Conservation (phyloP, 1,139 yeast species). For the Kluyveromyces marxianus region DNA sequence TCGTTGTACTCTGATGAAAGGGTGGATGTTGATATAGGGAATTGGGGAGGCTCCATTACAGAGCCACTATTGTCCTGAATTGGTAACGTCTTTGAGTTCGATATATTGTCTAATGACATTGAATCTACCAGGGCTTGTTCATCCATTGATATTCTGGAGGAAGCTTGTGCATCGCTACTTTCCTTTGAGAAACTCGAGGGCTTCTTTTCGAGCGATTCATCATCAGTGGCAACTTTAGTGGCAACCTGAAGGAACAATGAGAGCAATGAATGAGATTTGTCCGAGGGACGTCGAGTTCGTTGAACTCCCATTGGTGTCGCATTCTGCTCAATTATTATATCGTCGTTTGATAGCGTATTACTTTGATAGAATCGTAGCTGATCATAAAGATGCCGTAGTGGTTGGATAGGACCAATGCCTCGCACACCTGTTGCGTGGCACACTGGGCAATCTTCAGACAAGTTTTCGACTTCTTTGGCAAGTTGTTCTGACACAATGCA, state of each 20-base stretch:
- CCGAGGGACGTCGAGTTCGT: constrained; percentile 9
- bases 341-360: not conserved
- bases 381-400: constrained; percentile 44
- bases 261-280: constrained; percentile 13
- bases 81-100: constrained; percentile 22
- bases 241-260: constrained; percentile 28
- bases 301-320: not conserved
- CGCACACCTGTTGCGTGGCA: constrained; percentile 36
- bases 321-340: not conserved
- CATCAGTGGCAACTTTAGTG: constrained; percentile 11
- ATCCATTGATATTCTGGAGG: not conserved
- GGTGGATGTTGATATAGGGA: constrained; percentile 4
- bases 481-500: constrained; percentile 55
- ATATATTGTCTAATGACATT: constrained; percentile 16
- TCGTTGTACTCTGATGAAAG: constrained; percentile 16
- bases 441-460: constrained; percentile 38
- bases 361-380: constrained; percentile 25
- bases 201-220: not conserved
- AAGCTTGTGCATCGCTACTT: not conserved
- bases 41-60: constrained; percentile 7
- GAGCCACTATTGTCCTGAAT: constrained; percentile 13
- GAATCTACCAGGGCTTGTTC: not conserved
- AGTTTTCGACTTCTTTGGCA: constrained; percentile 10
- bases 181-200: not conserved
- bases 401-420: constrained; percentile 42